Evolutionary conservation across 2,329 filamentous ascomycete species (phyloP), one percentile per base, ranked within the genome.

Genomic region (Drechslerella dactyloides): DNA sequence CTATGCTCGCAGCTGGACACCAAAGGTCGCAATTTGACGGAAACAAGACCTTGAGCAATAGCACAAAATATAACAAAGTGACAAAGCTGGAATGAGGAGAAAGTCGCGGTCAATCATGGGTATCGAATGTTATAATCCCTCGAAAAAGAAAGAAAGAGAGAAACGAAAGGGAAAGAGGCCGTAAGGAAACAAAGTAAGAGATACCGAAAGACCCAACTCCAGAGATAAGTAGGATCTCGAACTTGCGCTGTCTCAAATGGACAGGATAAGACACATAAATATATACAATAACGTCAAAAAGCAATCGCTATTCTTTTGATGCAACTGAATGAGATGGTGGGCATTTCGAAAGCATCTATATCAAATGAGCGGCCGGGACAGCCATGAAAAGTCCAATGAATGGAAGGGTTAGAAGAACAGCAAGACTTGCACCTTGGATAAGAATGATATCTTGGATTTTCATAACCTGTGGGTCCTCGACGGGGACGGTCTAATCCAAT

Each of bases 371-470:
- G 1, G 53, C 17, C n/a, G 66, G 66, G 15, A 70, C 50, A 13
- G 54, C 11, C 48, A 70, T 23, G 30, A 70, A 70, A 5, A 70
- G 17, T 10, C 59, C 66, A 35, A 70, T 40, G 55, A 70, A 70
- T n/a, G 66, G 66, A 23, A 70, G 35, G 3, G 66, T 70, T 37
- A 30, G 23, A 42, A 70, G 66, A 24, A 70, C 19, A 27, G 59
- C 48, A n/a, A 70, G 59, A 19, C 66, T 59, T 42, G 27, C 27
- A 15, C 66, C 40, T 52, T 70, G 66, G 6, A 70, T 35, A 24
- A 70, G 56, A 21, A 70, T 70, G 17, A 70, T 23, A 35, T 70
- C 66, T 33, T 70, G 66, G 11, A 70, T 37, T 35, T 30, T 27
- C 11, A 59, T 48, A 54, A 70, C 66, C 21, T 70, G 59, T 2